phyloP scores from a whole-genome alignment of 352 stramenopile species.

The Pythium oligandrum region DNA sequence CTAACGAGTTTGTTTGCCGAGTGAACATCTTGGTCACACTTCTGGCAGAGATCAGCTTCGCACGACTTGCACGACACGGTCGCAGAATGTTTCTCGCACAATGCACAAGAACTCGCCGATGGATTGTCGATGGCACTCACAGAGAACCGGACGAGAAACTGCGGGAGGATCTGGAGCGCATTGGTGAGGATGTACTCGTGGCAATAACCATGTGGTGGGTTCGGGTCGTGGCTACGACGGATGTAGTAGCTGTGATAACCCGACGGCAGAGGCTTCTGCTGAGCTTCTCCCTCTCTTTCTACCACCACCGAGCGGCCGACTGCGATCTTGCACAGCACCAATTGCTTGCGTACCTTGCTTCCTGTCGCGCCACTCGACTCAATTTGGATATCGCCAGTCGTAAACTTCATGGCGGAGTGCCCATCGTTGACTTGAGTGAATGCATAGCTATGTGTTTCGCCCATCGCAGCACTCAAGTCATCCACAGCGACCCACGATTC shows the following conservation, averaged over 20 bases:
- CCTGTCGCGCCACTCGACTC: conserved; percentile 15
- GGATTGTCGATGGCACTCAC: conserved; percentile 32
- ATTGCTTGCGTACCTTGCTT: conserved; percentile 25
- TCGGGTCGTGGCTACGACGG: conserved; percentile 6
- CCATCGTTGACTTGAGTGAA: conserved; percentile 42
- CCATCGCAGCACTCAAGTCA: conserved; percentile 54
- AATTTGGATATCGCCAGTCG: conserved; percentile 49
- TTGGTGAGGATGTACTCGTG: conserved; percentile 77
- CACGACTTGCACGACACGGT: conserved; percentile 53
- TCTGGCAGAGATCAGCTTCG: conserved; percentile 57
- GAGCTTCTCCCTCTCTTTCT: conserved; percentile 36
- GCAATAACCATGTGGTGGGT: conserved; percentile 12
- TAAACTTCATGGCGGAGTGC: conserved; percentile 60
- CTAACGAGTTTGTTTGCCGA: conserved; percentile 79
- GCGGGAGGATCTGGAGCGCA: conserved; percentile 55
- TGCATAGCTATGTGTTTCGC: conserved; percentile 43
- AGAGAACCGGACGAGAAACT: conserved; percentile 66
- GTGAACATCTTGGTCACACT: conserved; percentile 69
- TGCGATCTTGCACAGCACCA: conserved; percentile 74
- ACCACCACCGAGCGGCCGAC: conserved; percentile 58
- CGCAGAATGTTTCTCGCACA: conserved; percentile 59
- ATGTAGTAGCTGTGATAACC: conserved; percentile 79
- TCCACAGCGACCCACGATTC: conserved; percentile 75
- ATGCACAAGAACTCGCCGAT: conserved; percentile 27
- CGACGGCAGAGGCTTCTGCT: conserved; percentile 24